A percentile compares a stretch with the other conserved stretches of the same genome.
These are phyloP conservation scores for Cytospora chrysosperma DNA, from an alignment of 2,329 filamentous ascomycete species.

Conservation along the genomic window DNA sequence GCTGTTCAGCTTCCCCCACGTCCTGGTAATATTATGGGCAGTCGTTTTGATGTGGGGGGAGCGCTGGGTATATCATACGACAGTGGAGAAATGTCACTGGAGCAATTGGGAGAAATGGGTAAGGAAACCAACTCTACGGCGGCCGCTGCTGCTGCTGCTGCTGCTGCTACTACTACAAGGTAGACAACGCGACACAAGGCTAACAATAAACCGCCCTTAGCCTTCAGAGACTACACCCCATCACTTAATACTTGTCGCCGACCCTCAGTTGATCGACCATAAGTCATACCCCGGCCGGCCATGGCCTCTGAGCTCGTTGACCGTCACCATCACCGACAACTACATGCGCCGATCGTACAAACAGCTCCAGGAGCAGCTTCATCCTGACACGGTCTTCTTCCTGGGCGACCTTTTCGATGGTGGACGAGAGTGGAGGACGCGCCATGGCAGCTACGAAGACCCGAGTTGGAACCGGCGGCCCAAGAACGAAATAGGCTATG, in stretches of 20 bases:
- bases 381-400: conserved; percentile 88
- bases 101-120: conserved; percentile 92
- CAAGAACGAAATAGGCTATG: conserved; percentile 49
- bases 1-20: conserved; percentile 63
- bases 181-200: neutral
- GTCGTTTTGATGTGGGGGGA: conserved; percentile 82
- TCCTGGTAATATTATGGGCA: conserved; percentile 72
- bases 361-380: conserved; percentile 71
- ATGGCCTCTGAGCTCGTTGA: conserved; percentile 56
- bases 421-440: conserved; percentile 89
- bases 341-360: conserved; percentile 83
- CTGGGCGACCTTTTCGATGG: conserved; percentile 95
- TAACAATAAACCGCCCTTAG: conserved; percentile 44
- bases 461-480: conserved; percentile 57
- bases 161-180: too few species aligned
- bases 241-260: conserved; percentile 79
- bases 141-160: neutral
- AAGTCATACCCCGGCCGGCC: conserved; percentile 88
- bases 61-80: conserved; percentile 70
- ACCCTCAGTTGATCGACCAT: conserved; percentile 89
- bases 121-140: conserved; percentile 33
- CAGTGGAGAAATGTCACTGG: conserved; percentile 75
- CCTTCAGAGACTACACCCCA: conserved; percentile 77
- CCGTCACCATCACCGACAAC: conserved; percentile 72
- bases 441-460: conserved; percentile 57